Evolutionary conservation across 352 stramenopile genomes (phyloP).

Genomic region (Aphanomyces invadans): DNA sequence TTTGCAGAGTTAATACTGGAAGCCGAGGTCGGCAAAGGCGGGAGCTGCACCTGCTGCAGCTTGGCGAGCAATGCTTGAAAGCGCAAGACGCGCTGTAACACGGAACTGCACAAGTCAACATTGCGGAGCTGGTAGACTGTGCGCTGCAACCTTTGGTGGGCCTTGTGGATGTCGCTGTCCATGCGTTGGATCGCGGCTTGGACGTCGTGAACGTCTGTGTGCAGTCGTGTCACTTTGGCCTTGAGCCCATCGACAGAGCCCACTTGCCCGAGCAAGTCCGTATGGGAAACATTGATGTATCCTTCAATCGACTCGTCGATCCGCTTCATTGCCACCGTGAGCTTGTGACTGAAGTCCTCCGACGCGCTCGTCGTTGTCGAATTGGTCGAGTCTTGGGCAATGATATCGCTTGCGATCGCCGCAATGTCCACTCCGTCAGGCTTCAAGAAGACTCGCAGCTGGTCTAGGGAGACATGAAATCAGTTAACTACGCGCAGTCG

Average conservation of each 20-base stretch:
- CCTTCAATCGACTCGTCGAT: slow-evolving; percentile 75
- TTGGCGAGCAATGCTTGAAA: slow-evolving; percentile 68
- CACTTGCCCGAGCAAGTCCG: slow-evolving; percentile 55
- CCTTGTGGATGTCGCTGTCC: slow-evolving; percentile 42
- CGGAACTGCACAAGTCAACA: slow-evolving; percentile 61
- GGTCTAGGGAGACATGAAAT: slow-evolving; percentile 32
- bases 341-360: slow-evolving; percentile 62
- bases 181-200: slow-evolving; percentile 56
- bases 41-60: slow-evolving; percentile 35
- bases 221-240: slow-evolving; percentile 42
- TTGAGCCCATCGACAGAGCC: slow-evolving; percentile 74
- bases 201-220: slow-evolving; percentile 54
- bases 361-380: slow-evolving; percentile 39
- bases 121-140: slow-evolving; percentile 72
- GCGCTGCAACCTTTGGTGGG: slow-evolving; percentile 48
- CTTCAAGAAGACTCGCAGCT: slow-evolving; percentile 64
- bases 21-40: slow-evolving; percentile 24
- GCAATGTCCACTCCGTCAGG: slow-evolving; percentile 60
- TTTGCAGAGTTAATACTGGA: slow-evolving; percentile 12
- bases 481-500: background rate
- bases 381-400: slow-evolving; percentile 52
- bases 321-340: slow-evolving; percentile 52
- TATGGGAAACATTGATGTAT: slow-evolving; percentile 70
- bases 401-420: slow-evolving; percentile 65
- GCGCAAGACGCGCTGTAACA: slow-evolving; percentile 61